Percentiles rank a stretch among this genome's conserved stretches.
phyloP scores from a whole-genome alignment of 2,329 filamentous ascomycete species.

The Sarocladium oryzae region DNA sequence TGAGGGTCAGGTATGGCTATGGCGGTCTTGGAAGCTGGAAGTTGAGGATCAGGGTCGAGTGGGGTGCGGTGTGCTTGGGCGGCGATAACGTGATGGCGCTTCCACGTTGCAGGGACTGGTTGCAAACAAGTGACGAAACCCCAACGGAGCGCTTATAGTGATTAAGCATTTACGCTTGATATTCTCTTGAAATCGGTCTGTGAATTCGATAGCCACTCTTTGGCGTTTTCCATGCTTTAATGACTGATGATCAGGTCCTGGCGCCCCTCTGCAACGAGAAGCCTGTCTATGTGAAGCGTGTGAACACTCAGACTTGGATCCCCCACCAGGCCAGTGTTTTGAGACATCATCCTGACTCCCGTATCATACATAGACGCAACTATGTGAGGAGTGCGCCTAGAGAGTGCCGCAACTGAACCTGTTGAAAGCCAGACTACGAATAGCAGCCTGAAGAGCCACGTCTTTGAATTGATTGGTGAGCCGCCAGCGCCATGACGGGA shows the following conservation, averaged over 20 bases:
- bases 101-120: background rate
- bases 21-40: background rate
- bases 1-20: background rate
- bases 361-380: background rate
- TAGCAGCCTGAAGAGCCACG: background rate
- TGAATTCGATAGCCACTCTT: no score
- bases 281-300: slow-evolving; percentile 6
- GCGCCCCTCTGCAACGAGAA: background rate
- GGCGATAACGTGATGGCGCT: slow-evolving; percentile 5
- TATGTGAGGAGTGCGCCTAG: no score
- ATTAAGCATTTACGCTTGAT: background rate
- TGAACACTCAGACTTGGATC: slow-evolving; percentile 1
- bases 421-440: background rate
- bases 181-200: background rate
- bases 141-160: background rate
- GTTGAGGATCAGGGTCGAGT: slow-evolving; percentile 8
- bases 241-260: no score
- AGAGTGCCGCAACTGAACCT: no score
- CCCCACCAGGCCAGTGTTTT: background rate
- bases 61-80: background rate
- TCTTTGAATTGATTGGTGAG: slow-evolving; percentile 1
- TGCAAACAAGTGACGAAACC: background rate
- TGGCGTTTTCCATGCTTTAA: no score
- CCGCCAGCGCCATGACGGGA: background rate
- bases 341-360: background rate